Conservation (phyloP, 768 basidiomycete genomes). For the Suillus occidentalis region DNA sequence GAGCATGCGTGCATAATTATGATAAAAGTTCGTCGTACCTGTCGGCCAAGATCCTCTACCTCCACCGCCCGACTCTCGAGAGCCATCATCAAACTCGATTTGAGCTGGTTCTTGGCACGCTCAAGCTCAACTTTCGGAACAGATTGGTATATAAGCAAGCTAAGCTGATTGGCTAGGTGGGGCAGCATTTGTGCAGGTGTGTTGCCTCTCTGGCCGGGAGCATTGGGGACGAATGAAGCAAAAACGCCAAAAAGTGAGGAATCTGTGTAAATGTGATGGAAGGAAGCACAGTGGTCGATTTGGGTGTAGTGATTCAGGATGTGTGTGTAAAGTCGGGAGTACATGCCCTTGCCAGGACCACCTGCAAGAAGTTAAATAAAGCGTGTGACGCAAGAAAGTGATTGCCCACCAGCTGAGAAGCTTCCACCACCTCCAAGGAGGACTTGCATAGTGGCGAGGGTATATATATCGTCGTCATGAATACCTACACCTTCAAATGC, state of each 20-base stretch:
- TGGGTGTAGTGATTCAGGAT: constrained; percentile 93
- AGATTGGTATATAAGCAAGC: constrained; percentile 70
- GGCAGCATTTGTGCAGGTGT: constrained; percentile 73
- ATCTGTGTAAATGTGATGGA: constrained; percentile 97
- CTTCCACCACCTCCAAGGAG: constrained; percentile 94
- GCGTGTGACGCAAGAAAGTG: constrained; percentile 1
- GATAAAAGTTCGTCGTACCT: constrained; percentile 44
- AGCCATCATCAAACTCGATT: constrained; percentile 91
- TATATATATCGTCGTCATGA: constrained; percentile 88
- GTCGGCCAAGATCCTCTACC: constrained; percentile 89
- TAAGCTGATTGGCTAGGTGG: constrained; percentile 86
- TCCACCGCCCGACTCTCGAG: constrained; percentile 83
- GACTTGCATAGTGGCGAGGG: constrained; percentile 91
- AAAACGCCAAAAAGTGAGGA: constrained; percentile 91
- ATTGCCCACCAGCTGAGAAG: constrained; percentile 80
- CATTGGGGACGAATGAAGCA: constrained; percentile 75
- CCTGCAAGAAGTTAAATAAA: constrained; percentile 41
- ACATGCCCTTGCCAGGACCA: constrained; percentile 99
- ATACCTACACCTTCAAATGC: constrained; percentile 91
- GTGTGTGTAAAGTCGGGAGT: constrained; percentile 92
- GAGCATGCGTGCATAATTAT: constrained; percentile 6
- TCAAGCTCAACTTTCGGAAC: constrained; percentile 69
- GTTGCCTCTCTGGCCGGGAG: constrained; percentile 56
- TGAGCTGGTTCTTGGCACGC: constrained; percentile 94
- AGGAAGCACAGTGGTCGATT: constrained; percentile 92